These are phyloP conservation scores for Trichoderma gamsii DNA, from an alignment of 495 filamentous ascomycete genomes.

Conservation along the genomic window DNA sequence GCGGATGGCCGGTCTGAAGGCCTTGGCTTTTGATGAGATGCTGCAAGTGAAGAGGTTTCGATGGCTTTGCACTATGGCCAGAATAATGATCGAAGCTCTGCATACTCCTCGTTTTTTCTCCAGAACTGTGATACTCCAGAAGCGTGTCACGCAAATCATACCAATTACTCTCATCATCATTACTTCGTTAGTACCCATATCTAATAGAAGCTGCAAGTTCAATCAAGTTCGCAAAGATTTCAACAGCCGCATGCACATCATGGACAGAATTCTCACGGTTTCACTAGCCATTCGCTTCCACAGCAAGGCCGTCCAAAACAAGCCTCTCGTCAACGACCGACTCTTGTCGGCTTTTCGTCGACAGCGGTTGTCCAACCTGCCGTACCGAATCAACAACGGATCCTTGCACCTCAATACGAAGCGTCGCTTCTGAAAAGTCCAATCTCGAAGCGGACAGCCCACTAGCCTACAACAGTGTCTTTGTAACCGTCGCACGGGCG, in stretches of 20 bases:
- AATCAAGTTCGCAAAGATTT: not conserved
- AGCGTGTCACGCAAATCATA: not conserved
- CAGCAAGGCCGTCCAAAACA: not conserved
- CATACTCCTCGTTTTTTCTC: not conserved
- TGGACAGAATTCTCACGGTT: not conserved
- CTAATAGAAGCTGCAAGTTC: not conserved
- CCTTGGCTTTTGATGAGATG: not conserved
- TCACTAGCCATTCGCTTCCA: not conserved
- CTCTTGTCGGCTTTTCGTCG: not conserved
- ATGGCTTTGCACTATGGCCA: not conserved
- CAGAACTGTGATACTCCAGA: not conserved
- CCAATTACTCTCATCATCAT: not conserved
- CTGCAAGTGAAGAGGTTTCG: not conserved
- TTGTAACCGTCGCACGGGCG: not conserved
- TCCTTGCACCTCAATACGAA: not conserved
- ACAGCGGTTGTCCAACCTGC: constrained; percentile 3
- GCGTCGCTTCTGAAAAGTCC: not conserved
- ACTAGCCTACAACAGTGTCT: not conserved
- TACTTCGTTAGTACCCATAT: not conserved
- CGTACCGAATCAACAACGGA: not conserved
- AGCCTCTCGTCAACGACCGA: not conserved
- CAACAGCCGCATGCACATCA: not conserved
- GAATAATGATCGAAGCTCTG: not conserved
- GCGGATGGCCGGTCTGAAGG: not conserved
- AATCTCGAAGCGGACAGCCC: not conserved